Percentiles rank a stretch among this genome's conserved stretches.
These are phyloP conservation scores for Podospora conica DNA, from an alignment of 495 filamentous ascomycete species.

Conservation along the genomic window DNA sequence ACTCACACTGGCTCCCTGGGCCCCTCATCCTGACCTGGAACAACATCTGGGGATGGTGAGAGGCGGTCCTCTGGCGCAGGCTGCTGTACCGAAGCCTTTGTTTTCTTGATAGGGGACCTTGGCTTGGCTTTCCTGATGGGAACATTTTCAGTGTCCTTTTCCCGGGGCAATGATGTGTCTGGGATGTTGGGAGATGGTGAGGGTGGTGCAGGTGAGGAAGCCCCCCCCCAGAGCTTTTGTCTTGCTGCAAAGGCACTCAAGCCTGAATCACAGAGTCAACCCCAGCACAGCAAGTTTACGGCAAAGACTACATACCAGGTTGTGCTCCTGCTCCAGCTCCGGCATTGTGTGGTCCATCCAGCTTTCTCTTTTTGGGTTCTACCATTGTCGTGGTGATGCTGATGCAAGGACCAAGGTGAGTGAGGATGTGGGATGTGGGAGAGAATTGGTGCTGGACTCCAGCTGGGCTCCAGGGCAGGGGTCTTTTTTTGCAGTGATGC, in stretches of 20 bases:
- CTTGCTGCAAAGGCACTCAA: constrained; percentile 49
- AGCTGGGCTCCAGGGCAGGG: no score
- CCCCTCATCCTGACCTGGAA: neutral
- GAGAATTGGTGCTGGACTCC: neutral
- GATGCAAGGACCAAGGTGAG: no score
- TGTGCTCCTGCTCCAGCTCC: constrained; percentile 25
- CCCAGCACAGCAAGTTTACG: neutral
- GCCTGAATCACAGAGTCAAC: constrained; percentile 21
- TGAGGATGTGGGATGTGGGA: no score
- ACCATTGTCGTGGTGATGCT: constrained; percentile 27
- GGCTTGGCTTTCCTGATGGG: neutral
- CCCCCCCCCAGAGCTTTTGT: constrained; percentile 29
- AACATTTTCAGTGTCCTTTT: neutral
- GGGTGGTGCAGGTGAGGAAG: constrained; percentile 4
- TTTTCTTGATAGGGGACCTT: neutral
- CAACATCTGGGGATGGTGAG: neutral
- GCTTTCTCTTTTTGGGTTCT: constrained; percentile 37
- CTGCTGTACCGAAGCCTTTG: neutral
- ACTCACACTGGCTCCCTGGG: neutral
- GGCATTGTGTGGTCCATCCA: constrained; percentile 21
- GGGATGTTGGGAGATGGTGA: neutral
- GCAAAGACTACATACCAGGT: constrained; percentile 6
- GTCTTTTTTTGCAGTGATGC: no score
- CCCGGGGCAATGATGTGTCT: neutral
- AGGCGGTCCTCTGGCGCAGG: neutral